Evolutionary conservation across 2,329 filamentous ascomycete genomes (phyloP).

Genomic region (Colletotrichum sp.): DNA sequence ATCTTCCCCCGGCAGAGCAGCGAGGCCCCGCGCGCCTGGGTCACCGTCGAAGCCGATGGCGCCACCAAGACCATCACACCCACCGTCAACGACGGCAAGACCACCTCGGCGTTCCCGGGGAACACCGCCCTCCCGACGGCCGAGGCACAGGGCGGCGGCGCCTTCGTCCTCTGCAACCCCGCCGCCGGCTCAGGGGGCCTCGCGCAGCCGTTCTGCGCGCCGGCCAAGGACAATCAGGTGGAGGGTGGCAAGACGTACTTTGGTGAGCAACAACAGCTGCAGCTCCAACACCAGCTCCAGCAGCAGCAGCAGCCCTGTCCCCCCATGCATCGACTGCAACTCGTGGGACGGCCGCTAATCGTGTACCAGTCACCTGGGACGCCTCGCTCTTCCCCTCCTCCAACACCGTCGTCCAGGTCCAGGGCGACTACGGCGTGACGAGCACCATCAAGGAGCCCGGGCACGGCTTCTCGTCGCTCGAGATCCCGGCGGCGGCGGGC

Average conservation of each 20-base stretch:
- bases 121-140: slow-evolving; percentile 11
- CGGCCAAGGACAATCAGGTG: slow-evolving; percentile 1
- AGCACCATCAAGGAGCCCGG: neutral
- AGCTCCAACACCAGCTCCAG: neutral
- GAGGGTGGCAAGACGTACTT: slow-evolving; percentile 20
- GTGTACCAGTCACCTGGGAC: slow-evolving; percentile 22
- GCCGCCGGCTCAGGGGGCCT: slow-evolving; percentile 12
- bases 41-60: slow-evolving; percentile 18
- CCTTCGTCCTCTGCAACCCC: slow-evolving; percentile 21
- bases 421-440: slow-evolving; percentile 16
- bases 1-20: slow-evolving; percentile 9
- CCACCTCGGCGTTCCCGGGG: slow-evolving; percentile 14
- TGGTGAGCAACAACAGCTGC: neutral
- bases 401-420: slow-evolving; percentile 12
- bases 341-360: neutral
- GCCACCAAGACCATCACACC: slow-evolving; percentile 16
- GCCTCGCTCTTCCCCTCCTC: slow-evolving; percentile 13
- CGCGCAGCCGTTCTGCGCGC: slow-evolving; percentile 20
- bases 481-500: slow-evolving; percentile 11
- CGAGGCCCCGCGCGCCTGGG: slow-evolving; percentile 20
- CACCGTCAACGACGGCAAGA: slow-evolving; percentile 19
- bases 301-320: neutral
- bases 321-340: neutral
- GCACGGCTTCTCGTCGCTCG: slow-evolving; percentile 19
- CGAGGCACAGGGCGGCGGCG: slow-evolving; percentile 9